phyloP scores from a whole-genome alignment of 345 rosid species.

The Ceriops decandra region DNA sequence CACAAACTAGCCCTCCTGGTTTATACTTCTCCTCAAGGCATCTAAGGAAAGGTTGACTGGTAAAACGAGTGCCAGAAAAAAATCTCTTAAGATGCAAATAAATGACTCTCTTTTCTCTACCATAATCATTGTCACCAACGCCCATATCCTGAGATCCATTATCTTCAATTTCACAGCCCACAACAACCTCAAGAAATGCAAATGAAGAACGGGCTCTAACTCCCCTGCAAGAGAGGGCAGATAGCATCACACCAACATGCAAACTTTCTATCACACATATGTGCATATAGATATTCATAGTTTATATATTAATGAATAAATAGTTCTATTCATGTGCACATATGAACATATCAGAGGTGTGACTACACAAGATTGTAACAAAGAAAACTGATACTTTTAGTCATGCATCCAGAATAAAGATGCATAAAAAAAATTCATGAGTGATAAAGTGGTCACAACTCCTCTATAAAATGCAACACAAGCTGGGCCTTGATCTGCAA shows the following conservation, averaged over 20 bases:
- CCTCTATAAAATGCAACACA: background rate
- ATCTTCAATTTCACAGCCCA: constrained; percentile 58
- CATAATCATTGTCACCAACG: constrained; percentile 19
- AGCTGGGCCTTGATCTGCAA: background rate
- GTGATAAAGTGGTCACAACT: background rate
- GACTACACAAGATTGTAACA: too few relatives aligned
- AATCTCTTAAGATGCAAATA: constrained; percentile 83
- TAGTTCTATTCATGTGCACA: too few relatives aligned
- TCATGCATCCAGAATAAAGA: too few relatives aligned
- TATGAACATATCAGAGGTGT: too few relatives aligned
- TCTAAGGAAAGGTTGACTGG: constrained; percentile 65
- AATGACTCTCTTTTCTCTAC: constrained; percentile 39
- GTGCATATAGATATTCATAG: background rate
- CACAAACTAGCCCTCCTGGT: constrained; percentile 72
- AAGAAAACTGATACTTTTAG: too few relatives aligned
- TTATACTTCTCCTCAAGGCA: constrained; percentile 54
- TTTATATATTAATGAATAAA: too few relatives aligned
- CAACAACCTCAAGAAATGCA: constrained; percentile 82
- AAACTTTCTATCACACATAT: background rate
- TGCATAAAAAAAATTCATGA: too few relatives aligned
- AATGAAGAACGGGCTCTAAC: constrained; percentile 58
- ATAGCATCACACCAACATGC: constrained; percentile 15
- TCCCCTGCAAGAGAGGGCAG: constrained; percentile 51
- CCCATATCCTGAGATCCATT: constrained; percentile 29
- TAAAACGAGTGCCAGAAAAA: constrained; percentile 78